These are phyloP conservation scores for Castanea sativa DNA, from an alignment of 306 rosid genomes.

Conservation along the genomic window DNA sequence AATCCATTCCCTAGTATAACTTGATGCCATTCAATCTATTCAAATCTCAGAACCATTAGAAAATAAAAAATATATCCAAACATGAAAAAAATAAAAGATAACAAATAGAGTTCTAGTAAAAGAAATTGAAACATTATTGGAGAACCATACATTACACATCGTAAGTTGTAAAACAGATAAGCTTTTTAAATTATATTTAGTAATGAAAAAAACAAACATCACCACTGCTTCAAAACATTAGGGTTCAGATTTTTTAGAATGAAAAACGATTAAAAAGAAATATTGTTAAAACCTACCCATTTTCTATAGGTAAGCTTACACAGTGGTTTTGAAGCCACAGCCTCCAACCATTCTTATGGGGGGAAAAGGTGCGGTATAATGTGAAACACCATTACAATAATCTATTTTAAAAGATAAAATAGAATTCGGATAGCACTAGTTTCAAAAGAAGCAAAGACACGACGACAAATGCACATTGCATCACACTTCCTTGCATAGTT, in stretches of 20 bases:
- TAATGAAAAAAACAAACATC: background rate
- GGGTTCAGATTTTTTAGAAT: too few species aligned
- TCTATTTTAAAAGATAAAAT: background rate
- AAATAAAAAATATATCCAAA: background rate
- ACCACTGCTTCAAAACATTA: background rate
- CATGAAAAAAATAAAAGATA: background rate
- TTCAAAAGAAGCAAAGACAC: background rate
- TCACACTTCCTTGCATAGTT: background rate
- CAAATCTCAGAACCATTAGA: background rate
- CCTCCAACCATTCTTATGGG: too few species aligned
- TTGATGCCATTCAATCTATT: background rate
- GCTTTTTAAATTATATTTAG: background rate
- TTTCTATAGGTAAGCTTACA: too few species aligned
- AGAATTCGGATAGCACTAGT: background rate
- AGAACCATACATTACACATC: background rate
- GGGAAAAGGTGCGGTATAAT: too few species aligned
- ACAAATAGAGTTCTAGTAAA: background rate
- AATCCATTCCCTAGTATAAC: background rate
- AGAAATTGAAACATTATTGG: background rate
- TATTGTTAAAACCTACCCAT: too few species aligned
- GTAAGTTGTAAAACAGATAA: background rate
- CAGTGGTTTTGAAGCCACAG: too few species aligned
- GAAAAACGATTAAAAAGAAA: too few species aligned
- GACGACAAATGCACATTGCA: background rate
- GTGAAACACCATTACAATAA: background rate